A percentile compares a stretch with the other conserved stretches of the same genome.
phyloP scores from a whole-genome alignment of 805 yeast species.

The Teunomyces cretensis region DNA sequence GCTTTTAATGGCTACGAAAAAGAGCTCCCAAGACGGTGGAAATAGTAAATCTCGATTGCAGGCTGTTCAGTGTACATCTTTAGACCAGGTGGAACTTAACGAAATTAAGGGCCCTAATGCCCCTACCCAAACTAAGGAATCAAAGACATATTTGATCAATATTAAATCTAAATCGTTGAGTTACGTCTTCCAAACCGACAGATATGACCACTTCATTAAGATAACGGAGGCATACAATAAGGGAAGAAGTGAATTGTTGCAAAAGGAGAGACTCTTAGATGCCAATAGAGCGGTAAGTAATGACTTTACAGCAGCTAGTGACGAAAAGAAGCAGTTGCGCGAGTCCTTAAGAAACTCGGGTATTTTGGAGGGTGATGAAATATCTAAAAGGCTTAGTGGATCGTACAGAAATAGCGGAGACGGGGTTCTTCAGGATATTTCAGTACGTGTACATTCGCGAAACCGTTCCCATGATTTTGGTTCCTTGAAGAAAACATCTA shows the following conservation, averaged over 20 bases:
- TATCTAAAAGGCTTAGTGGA: slow-evolving; percentile 22
- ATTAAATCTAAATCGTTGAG: slow-evolving; percentile 48
- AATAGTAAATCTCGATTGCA: slow-evolving; percentile 44
- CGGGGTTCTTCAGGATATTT: slow-evolving; percentile 54
- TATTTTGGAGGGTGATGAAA: slow-evolving; percentile 43
- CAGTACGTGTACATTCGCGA: slow-evolving; percentile 61
- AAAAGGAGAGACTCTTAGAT: slow-evolving; percentile 25
- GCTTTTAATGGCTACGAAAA: slow-evolving; percentile 69
- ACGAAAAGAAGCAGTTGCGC: slow-evolving; percentile 38
- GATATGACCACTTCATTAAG: slow-evolving; percentile 54
- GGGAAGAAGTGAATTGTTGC: slow-evolving; percentile 54
- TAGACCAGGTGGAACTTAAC: slow-evolving; percentile 54
- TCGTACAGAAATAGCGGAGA: slow-evolving; percentile 33
- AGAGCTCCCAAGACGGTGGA: slow-evolving; percentile 28
- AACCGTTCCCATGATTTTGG: slow-evolving; percentile 50
- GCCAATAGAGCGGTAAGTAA: slow-evolving; percentile 12
- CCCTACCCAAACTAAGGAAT: slow-evolving; percentile 14
- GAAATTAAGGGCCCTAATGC: slow-evolving; percentile 33
- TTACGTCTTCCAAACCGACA: slow-evolving; percentile 61
- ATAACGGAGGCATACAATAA: slow-evolving; percentile 56
- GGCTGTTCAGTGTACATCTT: slow-evolving; percentile 79
- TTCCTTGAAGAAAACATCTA: slow-evolving; percentile 13
- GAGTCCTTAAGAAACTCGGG: slow-evolving; percentile 52
- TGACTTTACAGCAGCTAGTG: slow-evolving; percentile 23
- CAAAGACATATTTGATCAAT: slow-evolving; percentile 41